phyloP scores from a whole-genome alignment of 768 basidiomycete species.

The Austroboletus festivus region DNA sequence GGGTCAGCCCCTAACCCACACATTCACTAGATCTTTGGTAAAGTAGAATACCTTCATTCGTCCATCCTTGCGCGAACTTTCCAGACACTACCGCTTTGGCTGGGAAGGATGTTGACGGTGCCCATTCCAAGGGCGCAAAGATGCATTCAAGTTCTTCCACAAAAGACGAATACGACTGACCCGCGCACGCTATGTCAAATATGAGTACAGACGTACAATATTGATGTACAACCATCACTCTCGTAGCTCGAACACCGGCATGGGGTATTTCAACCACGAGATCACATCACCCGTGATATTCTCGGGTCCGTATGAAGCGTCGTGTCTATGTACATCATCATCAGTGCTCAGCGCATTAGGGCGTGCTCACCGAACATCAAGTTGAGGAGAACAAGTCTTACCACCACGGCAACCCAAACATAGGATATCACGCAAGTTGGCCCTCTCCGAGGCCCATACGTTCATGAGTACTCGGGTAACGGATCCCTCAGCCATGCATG shows the following conservation, averaged over 20 bases:
- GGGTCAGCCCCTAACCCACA: no score
- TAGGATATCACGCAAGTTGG: conserved; percentile 37
- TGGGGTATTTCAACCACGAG: conserved; percentile 26
- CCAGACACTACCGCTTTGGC: conserved; percentile 32
- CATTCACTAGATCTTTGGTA: conserved; percentile 27
- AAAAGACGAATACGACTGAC: conserved; percentile 36
- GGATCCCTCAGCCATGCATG: conserved; percentile 35
- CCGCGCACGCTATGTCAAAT: no score
- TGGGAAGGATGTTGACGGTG: conserved; percentile 36
- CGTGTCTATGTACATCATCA: no score
- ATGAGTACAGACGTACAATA: conserved; percentile 18
- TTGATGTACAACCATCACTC: conserved; percentile 40
- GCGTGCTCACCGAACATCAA: neutral
- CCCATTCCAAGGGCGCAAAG: conserved; percentile 41
- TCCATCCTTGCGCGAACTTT: conserved; percentile 35
- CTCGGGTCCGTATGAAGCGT: conserved; percentile 26
- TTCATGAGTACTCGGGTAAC: conserved; percentile 44
- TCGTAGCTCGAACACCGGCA: conserved; percentile 35
- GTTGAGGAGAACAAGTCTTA: conserved; percentile 7
- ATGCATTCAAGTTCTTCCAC: conserved; percentile 42
- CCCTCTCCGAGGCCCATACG: conserved; percentile 35
- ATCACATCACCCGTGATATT: conserved; percentile 28
- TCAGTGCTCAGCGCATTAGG: no score
- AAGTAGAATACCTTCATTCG: conserved; percentile 31
- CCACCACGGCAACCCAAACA: conserved; percentile 39